Percentiles rank a stretch among this genome's conserved stretches.
phyloP scores from a whole-genome alignment of 1,284 basidiomycete species.

The Sphagnurus paluster region DNA sequence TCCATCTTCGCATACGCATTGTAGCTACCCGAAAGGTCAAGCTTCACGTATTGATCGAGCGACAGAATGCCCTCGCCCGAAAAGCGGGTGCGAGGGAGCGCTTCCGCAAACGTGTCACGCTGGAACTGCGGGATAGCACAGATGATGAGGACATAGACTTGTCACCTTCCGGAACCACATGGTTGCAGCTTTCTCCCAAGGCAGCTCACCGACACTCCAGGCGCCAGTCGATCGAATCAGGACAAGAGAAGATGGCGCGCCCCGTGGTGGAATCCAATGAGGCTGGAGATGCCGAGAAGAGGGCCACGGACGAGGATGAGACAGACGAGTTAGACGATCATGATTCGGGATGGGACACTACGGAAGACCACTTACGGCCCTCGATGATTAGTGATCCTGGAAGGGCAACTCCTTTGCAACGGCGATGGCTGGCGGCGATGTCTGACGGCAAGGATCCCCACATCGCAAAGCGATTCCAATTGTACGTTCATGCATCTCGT shows the following conservation, averaged over 20 bases:
- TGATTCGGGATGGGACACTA: constrained; percentile 49
- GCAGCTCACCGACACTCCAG: constrained; percentile 44
- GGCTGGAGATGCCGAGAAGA: constrained; percentile 36
- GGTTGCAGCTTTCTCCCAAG: constrained; percentile 54
- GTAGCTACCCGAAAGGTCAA: constrained; percentile 82
- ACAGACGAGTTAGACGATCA: constrained; percentile 34
- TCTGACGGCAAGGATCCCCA: constrained; percentile 70
- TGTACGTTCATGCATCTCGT: constrained; percentile 44
- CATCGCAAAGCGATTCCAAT: constrained; percentile 63
- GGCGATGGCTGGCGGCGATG: constrained; percentile 83
- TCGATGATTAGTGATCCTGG: constrained; percentile 83
- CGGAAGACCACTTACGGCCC: constrained; percentile 54
- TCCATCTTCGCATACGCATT: constrained; percentile 86
- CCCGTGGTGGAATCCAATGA: constrained; percentile 33
- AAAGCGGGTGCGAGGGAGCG: constrained; percentile 22
- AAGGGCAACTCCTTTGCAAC: constrained; percentile 72
- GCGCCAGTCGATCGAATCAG: constrained; percentile 45
- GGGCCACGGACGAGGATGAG: constrained; percentile 28
- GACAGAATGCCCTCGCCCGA: constrained; percentile 43
- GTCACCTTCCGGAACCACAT: constrained; percentile 30
- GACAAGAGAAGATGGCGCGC: constrained; percentile 33
- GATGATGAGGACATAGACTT: constrained; percentile 26
- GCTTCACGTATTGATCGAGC: constrained; percentile 50
- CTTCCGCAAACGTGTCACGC: constrained; percentile 16
- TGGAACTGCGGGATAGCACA: constrained; percentile 17